Evolutionary conservation across 2,329 filamentous ascomycete species (phyloP).

Genomic region (Stylonectria norvegica): DNA sequence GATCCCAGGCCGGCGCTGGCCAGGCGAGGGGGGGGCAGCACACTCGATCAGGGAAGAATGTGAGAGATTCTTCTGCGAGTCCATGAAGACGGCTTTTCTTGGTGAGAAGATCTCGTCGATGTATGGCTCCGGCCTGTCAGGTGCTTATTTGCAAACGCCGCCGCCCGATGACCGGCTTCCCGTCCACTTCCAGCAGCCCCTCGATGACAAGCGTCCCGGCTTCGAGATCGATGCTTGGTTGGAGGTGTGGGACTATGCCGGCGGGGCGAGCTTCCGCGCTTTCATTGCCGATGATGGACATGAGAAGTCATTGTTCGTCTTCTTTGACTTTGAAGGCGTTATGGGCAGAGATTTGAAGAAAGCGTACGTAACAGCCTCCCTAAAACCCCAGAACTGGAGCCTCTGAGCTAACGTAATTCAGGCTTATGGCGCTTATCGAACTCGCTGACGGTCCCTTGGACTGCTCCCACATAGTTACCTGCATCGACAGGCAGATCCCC

Average conservation of each 20-base stretch:
- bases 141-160: slow-evolving; percentile 60
- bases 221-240: slow-evolving; percentile 59
- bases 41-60: slow-evolving; percentile 97
- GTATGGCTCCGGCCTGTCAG: slow-evolving; percentile 83
- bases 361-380: slow-evolving; percentile 57
- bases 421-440: slow-evolving; percentile 86
- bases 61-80: slow-evolving; percentile 99
- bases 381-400: neutral
- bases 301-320: slow-evolving; percentile 78
- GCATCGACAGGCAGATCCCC: slow-evolving; percentile 69
- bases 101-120: slow-evolving; percentile 81
- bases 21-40: slow-evolving; percentile 84
- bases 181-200: slow-evolving; percentile 34
- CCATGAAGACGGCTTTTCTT: slow-evolving; percentile 88
- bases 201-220: slow-evolving; percentile 26
- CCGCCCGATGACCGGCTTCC: slow-evolving; percentile 47
- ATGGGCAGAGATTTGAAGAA: slow-evolving; percentile 78
- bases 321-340: slow-evolving; percentile 70
- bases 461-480: slow-evolving; percentile 75
- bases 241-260: slow-evolving; percentile 82
- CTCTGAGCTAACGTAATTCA: slow-evolving; percentile 34
- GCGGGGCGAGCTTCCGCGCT: slow-evolving; percentile 79
- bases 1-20: slow-evolving; percentile 40
- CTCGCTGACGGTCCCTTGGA: slow-evolving; percentile 73
- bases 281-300: slow-evolving; percentile 71